Base-by-base conservation (phyloP, 768 basidiomycete genomes). In the Rhizopogon roseolus region DNA sequence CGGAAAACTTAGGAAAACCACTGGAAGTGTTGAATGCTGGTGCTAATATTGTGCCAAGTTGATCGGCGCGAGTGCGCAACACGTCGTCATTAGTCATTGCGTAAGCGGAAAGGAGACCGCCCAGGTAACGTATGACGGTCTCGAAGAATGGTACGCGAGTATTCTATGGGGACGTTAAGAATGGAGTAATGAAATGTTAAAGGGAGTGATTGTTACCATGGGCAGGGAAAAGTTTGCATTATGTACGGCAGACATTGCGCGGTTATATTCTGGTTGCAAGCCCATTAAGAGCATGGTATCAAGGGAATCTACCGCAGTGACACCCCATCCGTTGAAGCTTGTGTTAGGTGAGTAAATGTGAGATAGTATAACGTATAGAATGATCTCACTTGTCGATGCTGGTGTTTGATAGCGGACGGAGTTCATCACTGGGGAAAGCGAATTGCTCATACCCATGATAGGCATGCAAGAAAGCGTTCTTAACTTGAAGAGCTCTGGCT, bases 71-170 rank as follows among this genome's bases (percentile, higher is more conserved):
- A 16, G 75, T 66, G 37, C 93, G 77, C 50, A 90, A 76, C 2
- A 87, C 62, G 1, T 70, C 62, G 52, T 93, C 80, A 14, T 75
- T 72, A 0, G 88, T 84, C 1, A 97, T 73, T 5, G 93, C 85
- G 62, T 93, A 87, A 0, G 89, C 91, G 2, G 88, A 88, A 5
- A 95, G 77, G 1, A 95, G 74, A 6, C 94, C 95, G 3, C 93
- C 94, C 2, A 98, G 81, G 61, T 95, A 89, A 32, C 94, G 83
- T 56, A 97, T 97, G 40, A 88, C 82, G 0, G 92, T 95, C 73
- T 95, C 90, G 56, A 90, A 91, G 65, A 85, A 88, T 1, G 85
- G 84, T 0, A 68, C 67, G 0, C 50, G 65, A 72, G 58, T 66
- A 68, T 59, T 67, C 60, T 53, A 46, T 69, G 40, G 14, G 38